Evolutionary conservation across 768 basidiomycete genomes (phyloP).

Genomic region (Trametes coccinea): DNA sequence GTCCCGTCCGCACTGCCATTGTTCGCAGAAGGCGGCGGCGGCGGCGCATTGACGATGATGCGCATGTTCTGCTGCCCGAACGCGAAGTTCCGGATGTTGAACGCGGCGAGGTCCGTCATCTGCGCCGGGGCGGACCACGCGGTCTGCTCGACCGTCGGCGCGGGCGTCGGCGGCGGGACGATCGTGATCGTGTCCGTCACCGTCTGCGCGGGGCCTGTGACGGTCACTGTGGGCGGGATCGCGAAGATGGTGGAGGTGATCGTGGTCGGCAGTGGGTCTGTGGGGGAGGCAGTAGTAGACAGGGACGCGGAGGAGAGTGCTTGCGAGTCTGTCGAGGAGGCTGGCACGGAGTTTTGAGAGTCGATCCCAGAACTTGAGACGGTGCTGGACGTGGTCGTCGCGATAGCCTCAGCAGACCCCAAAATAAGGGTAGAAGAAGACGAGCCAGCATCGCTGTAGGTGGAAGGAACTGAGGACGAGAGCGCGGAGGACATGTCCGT

Average conservation of each 20-base stretch:
- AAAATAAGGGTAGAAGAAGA: background rate
- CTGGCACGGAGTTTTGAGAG: background rate
- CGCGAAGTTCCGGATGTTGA: conserved; percentile 59
- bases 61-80: conserved; percentile 55
- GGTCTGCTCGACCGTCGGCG: conserved; percentile 15
- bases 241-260: conserved; percentile 15
- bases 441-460: background rate
- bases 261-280: background rate
- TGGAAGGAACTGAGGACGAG: background rate
- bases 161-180: conserved; percentile 19
- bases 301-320: background rate
- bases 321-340: background rate
- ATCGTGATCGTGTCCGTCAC: conserved; percentile 26
- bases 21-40: conserved; percentile 15
- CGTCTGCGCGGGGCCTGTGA: conserved; percentile 19
- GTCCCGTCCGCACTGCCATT: background rate
- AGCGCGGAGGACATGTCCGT: background rate
- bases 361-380: background rate
- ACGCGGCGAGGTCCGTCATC: conserved; percentile 59
- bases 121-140: conserved; percentile 54
- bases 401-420: background rate
- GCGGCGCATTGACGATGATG: conserved; percentile 50
- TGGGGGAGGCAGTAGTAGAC: background rate
- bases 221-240: conserved; percentile 25
- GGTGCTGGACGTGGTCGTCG: background rate